Conservation (phyloP, 371 early-diverging fungal species). For the Caulochytrium protostelioides region DNA sequence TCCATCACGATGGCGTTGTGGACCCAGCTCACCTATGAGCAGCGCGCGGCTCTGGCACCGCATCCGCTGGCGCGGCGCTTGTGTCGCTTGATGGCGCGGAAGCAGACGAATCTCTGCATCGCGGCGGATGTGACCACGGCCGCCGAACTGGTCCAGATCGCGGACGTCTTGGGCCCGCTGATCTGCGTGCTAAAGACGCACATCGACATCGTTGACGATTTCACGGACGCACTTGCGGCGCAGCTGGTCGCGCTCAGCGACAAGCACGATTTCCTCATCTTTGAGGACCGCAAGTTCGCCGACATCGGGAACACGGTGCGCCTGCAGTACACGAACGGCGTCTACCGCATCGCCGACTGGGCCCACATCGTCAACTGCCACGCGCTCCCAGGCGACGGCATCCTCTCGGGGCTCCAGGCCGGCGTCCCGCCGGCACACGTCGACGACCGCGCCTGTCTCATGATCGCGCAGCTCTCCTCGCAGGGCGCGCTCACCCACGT, state of each 20-base stretch:
- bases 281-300: slow-evolving; percentile 95
- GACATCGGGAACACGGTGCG: slow-evolving; percentile 86
- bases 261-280: slow-evolving; percentile 81
- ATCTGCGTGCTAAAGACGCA: slow-evolving; percentile 90
- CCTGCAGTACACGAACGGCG: slow-evolving; percentile 69
- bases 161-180: slow-evolving; percentile 72
- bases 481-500: slow-evolving; percentile 63
- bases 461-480: slow-evolving; percentile 91
- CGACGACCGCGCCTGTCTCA: slow-evolving; percentile 56
- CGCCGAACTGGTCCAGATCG: slow-evolving; percentile 59
- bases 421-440: slow-evolving; percentile 60
- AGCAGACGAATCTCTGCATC: slow-evolving; percentile 71
- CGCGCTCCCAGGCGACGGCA: slow-evolving; percentile 83
- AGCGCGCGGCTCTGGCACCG: no score
- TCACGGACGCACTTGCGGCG: slow-evolving; percentile 54
- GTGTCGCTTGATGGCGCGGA: slow-evolving; percentile 80
- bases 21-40: no score
- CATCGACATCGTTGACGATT: slow-evolving; percentile 80
- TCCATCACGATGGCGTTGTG: no score
- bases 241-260: slow-evolving; percentile 46
- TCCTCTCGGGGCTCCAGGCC: slow-evolving; percentile 66
- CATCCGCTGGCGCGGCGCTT: no score
- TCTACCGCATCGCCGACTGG: slow-evolving; percentile 84
- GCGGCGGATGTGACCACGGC: slow-evolving; percentile 76
- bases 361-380: slow-evolving; percentile 87